Evolutionary conservation across 106 monocot species (phyloP).

Genomic region (Dioscorea dumetorum): DNA sequence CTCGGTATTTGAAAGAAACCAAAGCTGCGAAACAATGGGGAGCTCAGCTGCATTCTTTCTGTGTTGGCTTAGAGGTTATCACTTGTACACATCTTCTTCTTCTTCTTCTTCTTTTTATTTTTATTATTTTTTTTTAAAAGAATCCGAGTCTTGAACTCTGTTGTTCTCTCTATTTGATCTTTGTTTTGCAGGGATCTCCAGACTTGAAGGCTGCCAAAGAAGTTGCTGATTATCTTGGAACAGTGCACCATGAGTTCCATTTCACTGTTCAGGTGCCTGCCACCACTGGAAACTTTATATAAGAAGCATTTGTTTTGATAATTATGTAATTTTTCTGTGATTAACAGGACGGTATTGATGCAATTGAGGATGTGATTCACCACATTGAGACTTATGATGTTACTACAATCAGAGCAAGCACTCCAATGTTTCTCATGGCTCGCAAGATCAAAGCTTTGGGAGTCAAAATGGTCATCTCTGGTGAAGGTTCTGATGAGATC

Average conservation of each 20-base stretch:
- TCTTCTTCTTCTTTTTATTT: too few species aligned
- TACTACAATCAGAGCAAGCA: constrained; percentile 63
- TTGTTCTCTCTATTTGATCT: not conserved
- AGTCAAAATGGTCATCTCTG: constrained; percentile 67
- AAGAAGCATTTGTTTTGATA: not conserved
- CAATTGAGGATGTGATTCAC: constrained; percentile 67
- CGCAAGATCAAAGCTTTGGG: constrained; percentile 63
- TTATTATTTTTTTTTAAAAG: too few species aligned
- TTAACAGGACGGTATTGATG: constrained; percentile 59
- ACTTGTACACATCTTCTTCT: not conserved
- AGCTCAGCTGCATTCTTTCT: constrained; percentile 53
- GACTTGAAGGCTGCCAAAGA: constrained; percentile 60
- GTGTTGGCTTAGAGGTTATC: constrained; percentile 43
- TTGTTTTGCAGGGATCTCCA: constrained; percentile 39
- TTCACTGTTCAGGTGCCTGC: constrained; percentile 56
- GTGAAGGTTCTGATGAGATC: constrained; percentile 64
- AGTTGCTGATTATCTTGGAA: constrained; percentile 54
- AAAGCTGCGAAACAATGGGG: constrained; percentile 58
- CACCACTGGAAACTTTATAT: not conserved
- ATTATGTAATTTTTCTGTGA: not conserved
- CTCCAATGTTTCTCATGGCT: constrained; percentile 68
- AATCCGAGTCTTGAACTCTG: too few species aligned
- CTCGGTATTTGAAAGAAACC: constrained; percentile 49
- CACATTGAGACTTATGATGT: constrained; percentile 62
- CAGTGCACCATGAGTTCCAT: constrained; percentile 56